Conservation (phyloP, 805 yeast genomes). For the Nakazawaea wickerhamii region DNA sequence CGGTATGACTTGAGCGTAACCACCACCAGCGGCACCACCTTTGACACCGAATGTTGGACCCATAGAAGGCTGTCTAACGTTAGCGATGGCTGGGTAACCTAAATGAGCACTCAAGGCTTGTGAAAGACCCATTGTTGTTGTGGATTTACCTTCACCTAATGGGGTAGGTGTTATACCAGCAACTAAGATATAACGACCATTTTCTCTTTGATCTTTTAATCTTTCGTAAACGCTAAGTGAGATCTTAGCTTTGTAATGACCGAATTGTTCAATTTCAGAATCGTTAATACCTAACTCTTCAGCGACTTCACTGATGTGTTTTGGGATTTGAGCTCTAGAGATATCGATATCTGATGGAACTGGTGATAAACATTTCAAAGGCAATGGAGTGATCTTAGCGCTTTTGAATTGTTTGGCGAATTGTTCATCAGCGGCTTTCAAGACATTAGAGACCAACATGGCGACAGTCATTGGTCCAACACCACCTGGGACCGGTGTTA, state of each 20-base stretch:
- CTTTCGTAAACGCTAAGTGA: conserved; percentile 59
- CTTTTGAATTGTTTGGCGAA: conserved; percentile 19
- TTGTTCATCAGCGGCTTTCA: conserved; percentile 68
- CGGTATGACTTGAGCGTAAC: conserved; percentile 81
- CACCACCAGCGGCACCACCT: conserved; percentile 93
- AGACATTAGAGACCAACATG: conserved; percentile 82
- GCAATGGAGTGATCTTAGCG: conserved; percentile 48
- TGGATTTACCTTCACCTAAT: conserved; percentile 80
- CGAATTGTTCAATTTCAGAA: conserved; percentile 68
- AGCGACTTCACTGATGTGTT: conserved; percentile 63
- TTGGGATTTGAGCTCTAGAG: conserved; percentile 71
- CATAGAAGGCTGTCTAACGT: conserved; percentile 84
- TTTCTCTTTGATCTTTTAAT: conserved; percentile 46
- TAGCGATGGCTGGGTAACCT: conserved; percentile 64
- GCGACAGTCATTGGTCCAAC: conserved; percentile 99
- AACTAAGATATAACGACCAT: conserved; percentile 71
- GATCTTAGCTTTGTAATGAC: conserved; percentile 73
- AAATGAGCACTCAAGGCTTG: conserved; percentile 78
- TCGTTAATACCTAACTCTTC: conserved; percentile 62
- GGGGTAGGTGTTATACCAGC: conserved; percentile 88
- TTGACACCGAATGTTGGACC: conserved; percentile 86
- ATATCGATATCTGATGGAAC: conserved; percentile 81
- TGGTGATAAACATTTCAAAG: conserved; percentile 51
- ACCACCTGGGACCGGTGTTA: conserved; percentile 98
- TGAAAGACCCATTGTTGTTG: conserved; percentile 78